phyloP scores from a whole-genome alignment of 2,329 filamentous ascomycete genomes.

The Fusarium pilosicola region DNA sequence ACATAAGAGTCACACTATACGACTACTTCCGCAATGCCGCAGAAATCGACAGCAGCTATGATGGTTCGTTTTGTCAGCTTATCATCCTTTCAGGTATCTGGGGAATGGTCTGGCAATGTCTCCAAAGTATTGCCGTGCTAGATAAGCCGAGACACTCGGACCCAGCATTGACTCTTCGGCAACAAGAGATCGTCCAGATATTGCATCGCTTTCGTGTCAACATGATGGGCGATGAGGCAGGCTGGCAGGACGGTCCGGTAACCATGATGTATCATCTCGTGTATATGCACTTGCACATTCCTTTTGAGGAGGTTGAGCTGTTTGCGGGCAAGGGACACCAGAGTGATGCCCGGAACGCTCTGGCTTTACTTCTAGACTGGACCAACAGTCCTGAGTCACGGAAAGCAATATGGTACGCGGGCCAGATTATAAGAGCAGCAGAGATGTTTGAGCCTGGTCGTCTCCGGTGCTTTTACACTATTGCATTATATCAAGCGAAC shows the following conservation, averaged over 20 bases:
- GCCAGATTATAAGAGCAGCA: background rate
- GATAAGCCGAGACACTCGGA: background rate
- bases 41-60: background rate
- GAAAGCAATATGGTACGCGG: background rate
- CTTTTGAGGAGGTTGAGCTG: background rate
- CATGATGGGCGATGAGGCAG: background rate
- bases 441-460: background rate
- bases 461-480: background rate
- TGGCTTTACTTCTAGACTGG: background rate
- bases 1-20: background rate
- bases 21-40: background rate
- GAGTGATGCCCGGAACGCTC: background rate
- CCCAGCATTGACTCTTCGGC: background rate
- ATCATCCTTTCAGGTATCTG: background rate
- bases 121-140: background rate
- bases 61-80: background rate
- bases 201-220: background rate
- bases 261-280: background rate
- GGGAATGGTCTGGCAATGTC: conserved; percentile 4
- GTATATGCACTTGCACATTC: background rate
- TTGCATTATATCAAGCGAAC: background rate
- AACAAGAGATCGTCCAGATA: background rate
- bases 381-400: background rate
- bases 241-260: background rate
- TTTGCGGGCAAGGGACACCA: background rate